Evolutionary conservation across 2,329 filamentous ascomycete species (phyloP).

Genomic region (Apiospora saccharicola): DNA sequence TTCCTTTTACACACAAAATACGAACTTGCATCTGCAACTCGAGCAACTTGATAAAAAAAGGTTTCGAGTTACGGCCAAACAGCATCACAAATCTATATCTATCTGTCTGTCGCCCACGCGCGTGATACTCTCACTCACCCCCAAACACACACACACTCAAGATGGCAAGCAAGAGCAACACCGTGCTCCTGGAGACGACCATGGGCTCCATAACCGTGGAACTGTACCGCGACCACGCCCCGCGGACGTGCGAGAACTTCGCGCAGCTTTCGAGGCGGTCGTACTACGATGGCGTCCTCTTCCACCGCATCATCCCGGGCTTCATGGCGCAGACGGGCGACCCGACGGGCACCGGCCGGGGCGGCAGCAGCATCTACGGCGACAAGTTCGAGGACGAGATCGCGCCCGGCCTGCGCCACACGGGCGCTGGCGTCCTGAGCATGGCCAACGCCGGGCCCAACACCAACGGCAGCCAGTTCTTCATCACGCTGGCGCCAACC

Average conservation of each 20-base stretch:
- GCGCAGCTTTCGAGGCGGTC: conserved; percentile 87
- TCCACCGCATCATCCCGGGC: conserved; percentile 95
- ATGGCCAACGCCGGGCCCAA: conserved; percentile 98
- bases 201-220: conserved; percentile 89
- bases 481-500: conserved; percentile 97
- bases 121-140: neutral
- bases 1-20: neutral
- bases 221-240: conserved; percentile 89
- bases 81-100: neutral
- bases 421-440: conserved; percentile 94
- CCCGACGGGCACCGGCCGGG: conserved; percentile 86
- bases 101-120: neutral
- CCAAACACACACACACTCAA: conserved; percentile 29
- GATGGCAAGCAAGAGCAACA: conserved; percentile 71
- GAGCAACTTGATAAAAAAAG: neutral
- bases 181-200: conserved; percentile 80
- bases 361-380: conserved; percentile 93
- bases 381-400: conserved; percentile 94
- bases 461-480: conserved; percentile 97
- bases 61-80: neutral
- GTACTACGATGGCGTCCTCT: conserved; percentile 98
- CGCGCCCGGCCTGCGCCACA: conserved; percentile 80
- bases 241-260: conserved; percentile 91
- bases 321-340: conserved; percentile 97
- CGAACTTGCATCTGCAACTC: neutral